Conservation (phyloP, 2,329 filamentous ascomycete species). For the Botrytis fabae region DNA sequence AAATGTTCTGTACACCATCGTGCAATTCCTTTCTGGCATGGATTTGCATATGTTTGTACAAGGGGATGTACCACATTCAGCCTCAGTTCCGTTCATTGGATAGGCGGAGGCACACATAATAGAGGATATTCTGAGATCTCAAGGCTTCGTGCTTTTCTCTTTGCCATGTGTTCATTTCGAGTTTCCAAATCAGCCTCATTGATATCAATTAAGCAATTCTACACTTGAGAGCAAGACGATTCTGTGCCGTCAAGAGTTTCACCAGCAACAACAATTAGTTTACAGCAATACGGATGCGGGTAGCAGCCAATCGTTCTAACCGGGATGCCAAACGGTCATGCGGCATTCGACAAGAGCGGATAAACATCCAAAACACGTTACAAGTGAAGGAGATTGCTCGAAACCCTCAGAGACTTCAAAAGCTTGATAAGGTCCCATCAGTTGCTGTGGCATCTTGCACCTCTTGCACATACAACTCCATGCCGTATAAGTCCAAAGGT, state of each 20-base stretch:
- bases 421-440: background rate
- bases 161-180: background rate
- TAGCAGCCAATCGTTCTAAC: background rate
- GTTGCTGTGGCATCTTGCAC: background rate
- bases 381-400: background rate
- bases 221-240: background rate
- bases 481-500: background rate
- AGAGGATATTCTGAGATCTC: background rate
- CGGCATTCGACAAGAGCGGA: constrained; percentile 2
- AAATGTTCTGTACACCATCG: background rate
- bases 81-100: background rate
- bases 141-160: background rate
- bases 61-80: background rate
- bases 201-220: background rate
- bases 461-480: background rate
- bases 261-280: too few species aligned
- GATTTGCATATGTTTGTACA: constrained; percentile 1
- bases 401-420: background rate
- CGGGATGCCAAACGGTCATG: background rate
- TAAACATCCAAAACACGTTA: background rate
- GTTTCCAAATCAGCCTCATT: background rate
- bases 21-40: background rate
- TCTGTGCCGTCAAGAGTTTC: background rate
- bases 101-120: background rate
- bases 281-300: background rate